Evolutionary conservation across 331 rosid genomes (phyloP).

Genomic region (Phaseolus coccineus): DNA sequence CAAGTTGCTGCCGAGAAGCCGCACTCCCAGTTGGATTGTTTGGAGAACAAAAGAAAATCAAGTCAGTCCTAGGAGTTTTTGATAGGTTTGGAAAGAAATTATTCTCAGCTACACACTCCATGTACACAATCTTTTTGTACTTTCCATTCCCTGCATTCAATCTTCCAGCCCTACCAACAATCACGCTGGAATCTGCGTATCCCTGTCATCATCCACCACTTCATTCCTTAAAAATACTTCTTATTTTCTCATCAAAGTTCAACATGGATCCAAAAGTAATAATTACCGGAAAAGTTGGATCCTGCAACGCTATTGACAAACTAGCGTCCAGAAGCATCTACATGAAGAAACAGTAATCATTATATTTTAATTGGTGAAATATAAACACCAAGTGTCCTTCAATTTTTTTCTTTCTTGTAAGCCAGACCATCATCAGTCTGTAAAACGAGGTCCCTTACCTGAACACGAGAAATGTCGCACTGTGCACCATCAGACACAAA

Average conservation of each 20-base stretch:
- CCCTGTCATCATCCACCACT: background rate
- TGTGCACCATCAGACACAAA: slow-evolving; percentile 27
- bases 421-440: background rate
- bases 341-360: background rate
- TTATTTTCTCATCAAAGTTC: background rate
- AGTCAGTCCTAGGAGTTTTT: background rate
- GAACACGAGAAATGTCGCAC: slow-evolving; percentile 21
- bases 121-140: slow-evolving; percentile 3
- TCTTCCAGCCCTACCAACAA: slow-evolving; percentile 5
- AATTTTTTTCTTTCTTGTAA: background rate
- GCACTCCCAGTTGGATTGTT: slow-evolving; percentile 28
- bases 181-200: background rate
- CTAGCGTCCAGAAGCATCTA: slow-evolving; percentile 20
- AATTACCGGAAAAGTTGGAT: slow-evolving; percentile 27
- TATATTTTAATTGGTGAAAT: background rate
- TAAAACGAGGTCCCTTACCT: background rate
- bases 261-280: background rate
- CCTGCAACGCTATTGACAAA: slow-evolving; percentile 25
- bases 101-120: background rate
- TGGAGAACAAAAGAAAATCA: slow-evolving; percentile 29
- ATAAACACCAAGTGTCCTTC: background rate
- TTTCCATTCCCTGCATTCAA: background rate
- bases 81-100: slow-evolving; percentile 14
- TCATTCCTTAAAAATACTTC: background rate
- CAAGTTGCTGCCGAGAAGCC: slow-evolving; percentile 2